A percentile compares a stretch with the other conserved stretches of the same genome.
These are phyloP conservation scores for Rhododendron griersonianum DNA, from an alignment of 148 eudicot genomes.

Conservation along the genomic window DNA sequence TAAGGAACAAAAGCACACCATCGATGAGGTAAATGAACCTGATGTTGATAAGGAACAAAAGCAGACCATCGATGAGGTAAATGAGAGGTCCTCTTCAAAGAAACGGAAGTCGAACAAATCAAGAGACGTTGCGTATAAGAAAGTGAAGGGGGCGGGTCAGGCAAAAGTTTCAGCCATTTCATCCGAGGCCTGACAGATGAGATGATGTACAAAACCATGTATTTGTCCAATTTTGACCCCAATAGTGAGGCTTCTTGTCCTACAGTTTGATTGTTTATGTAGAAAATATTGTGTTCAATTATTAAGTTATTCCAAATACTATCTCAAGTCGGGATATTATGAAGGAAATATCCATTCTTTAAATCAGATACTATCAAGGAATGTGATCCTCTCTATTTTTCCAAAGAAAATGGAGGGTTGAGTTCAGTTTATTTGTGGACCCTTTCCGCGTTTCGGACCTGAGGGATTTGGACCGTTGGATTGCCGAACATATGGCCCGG, in stretches of 20 bases:
- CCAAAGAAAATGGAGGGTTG: neutral
- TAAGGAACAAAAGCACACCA: slow-evolving; percentile 10
- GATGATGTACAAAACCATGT: neutral
- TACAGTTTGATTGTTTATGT: neutral
- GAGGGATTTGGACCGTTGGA: too few species aligned
- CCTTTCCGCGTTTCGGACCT: too few species aligned
- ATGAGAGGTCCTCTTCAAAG: slow-evolving; percentile 38
- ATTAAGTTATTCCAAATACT: neutral
- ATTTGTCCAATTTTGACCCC: neutral
- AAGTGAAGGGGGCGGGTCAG: slow-evolving; percentile 35
- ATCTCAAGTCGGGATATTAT: neutral
- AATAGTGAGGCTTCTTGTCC: neutral
- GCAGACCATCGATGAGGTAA: slow-evolving; percentile 11
- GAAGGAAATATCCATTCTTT: neutral
- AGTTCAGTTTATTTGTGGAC: neutral
- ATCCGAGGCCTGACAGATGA: slow-evolving; percentile 28
- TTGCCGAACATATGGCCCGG: too few species aligned
- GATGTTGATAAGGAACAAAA: slow-evolving; percentile 14
- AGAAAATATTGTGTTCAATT: neutral
- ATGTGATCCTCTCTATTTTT: neutral
- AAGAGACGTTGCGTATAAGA: slow-evolving; percentile 31
- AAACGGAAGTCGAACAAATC: slow-evolving; percentile 59
- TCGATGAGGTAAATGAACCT: slow-evolving; percentile 16
- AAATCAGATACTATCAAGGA: neutral
- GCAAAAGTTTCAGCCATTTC: slow-evolving; percentile 37